A percentile compares a stretch with the other conserved stretches of the same genome.
These are phyloP conservation scores for Bryum argenteum DNA, from an alignment of 225 moss, liverwort and hornwort genomes.

Conservation along the genomic window DNA sequence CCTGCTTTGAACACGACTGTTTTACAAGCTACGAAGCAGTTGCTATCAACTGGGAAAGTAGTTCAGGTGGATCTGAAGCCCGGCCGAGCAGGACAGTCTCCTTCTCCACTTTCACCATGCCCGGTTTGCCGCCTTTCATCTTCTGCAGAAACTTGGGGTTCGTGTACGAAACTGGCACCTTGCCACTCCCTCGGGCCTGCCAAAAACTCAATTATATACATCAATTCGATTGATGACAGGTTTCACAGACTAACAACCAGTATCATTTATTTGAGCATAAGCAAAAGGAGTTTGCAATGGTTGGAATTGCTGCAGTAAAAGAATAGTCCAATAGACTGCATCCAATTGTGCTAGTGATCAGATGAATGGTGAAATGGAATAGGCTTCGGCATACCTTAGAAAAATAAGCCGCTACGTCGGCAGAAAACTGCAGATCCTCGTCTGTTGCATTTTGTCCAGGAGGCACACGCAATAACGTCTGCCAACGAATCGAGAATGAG, in stretches of 20 bases:
- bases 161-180: slow-evolving; percentile 56
- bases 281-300: too few relatives aligned
- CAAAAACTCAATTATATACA: slow-evolving; percentile 19
- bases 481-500: slow-evolving; percentile 19
- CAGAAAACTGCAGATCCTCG: slow-evolving; percentile 59
- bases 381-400: slow-evolving; percentile 46
- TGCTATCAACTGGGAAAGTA: slow-evolving; percentile 30
- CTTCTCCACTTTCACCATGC: slow-evolving; percentile 65
- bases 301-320: slow-evolving; percentile 3
- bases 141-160: slow-evolving; percentile 53
- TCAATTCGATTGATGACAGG: background rate
- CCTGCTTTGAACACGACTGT: background rate
- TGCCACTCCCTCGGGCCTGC: slow-evolving; percentile 61
- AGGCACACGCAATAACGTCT: slow-evolving; percentile 58
- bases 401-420: slow-evolving; percentile 58
- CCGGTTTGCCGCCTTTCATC: slow-evolving; percentile 55
- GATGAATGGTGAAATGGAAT: background rate
- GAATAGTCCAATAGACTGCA: too few relatives aligned
- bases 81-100: slow-evolving; percentile 52
- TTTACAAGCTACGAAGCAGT: slow-evolving; percentile 22
- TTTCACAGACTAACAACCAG: background rate
- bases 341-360: background rate
- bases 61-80: slow-evolving; percentile 41
- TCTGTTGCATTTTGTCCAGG: slow-evolving; percentile 55
- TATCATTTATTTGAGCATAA: too few relatives aligned